A percentile compares a stretch with the other conserved stretches of the same genome.
Conservation (phyloP, 371 early-diverging fungal genomes). For the Mortierella sp. region DNA sequence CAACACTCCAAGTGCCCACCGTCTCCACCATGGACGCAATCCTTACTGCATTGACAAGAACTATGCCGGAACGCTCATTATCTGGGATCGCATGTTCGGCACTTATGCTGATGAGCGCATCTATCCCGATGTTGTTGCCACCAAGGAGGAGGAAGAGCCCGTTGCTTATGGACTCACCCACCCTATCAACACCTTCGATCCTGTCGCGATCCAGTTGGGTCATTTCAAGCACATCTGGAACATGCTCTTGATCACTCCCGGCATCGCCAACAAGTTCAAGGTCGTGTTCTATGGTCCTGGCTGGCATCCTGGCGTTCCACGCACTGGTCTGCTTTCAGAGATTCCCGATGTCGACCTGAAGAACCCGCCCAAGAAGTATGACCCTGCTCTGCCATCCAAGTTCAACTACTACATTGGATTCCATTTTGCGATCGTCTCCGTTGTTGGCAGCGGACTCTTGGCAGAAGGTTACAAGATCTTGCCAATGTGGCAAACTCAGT, state of each 20-base stretch:
- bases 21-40: slow-evolving; percentile 69
- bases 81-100: slow-evolving; percentile 70
- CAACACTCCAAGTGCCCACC: slow-evolving; percentile 68
- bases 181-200: slow-evolving; percentile 67
- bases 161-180: slow-evolving; percentile 67
- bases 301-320: slow-evolving; percentile 62
- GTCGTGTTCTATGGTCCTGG: slow-evolving; percentile 69
- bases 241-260: slow-evolving; percentile 53
- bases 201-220: slow-evolving; percentile 60
- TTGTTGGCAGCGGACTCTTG: slow-evolving; percentile 38
- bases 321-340: slow-evolving; percentile 58
- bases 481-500: slow-evolving; percentile 42
- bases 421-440: slow-evolving; percentile 52
- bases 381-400: slow-evolving; percentile 53
- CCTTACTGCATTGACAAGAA: slow-evolving; percentile 72
- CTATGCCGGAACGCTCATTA: slow-evolving; percentile 66
- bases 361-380: slow-evolving; percentile 59
- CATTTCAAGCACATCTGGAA: slow-evolving; percentile 59
- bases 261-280: slow-evolving; percentile 57
- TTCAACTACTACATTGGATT: slow-evolving; percentile 53
- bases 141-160: slow-evolving; percentile 54
- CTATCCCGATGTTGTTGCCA: slow-evolving; percentile 40
- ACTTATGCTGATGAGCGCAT: slow-evolving; percentile 62
- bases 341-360: slow-evolving; percentile 58
- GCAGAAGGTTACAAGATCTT: slow-evolving; percentile 50